Evolutionary conservation across 768 basidiomycete genomes (phyloP).

Genomic region (Psilocybe sp.): DNA sequence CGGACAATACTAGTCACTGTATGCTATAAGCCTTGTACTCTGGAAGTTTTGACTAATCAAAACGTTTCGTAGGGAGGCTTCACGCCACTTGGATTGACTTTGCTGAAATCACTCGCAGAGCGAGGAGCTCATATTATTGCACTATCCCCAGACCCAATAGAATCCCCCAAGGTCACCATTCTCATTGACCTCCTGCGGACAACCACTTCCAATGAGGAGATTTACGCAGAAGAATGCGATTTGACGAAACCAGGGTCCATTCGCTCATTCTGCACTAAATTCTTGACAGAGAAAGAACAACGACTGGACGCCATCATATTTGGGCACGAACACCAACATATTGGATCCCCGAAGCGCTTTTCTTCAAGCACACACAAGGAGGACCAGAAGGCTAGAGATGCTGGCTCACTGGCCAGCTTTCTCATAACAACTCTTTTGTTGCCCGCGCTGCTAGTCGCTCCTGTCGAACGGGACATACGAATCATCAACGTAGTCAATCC

Average conservation of each 20-base stretch:
- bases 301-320: constrained; percentile 79
- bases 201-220: constrained; percentile 69
- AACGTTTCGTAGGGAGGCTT: constrained; percentile 59
- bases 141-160: constrained; percentile 58
- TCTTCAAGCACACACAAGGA: constrained; percentile 15
- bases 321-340: constrained; percentile 70
- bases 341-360: constrained; percentile 44
- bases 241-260: constrained; percentile 64
- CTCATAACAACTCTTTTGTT: constrained; percentile 76
- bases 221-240: constrained; percentile 81
- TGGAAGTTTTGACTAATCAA: neutral
- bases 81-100: constrained; percentile 66
- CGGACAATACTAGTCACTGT: constrained; percentile 72
- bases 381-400: constrained; percentile 39
- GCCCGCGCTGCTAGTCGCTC: constrained; percentile 76
- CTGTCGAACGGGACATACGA: constrained; percentile 88
- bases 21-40: constrained; percentile 17
- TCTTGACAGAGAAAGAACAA: constrained; percentile 61
- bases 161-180: constrained; percentile 50
- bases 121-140: constrained; percentile 82
- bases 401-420: constrained; percentile 67
- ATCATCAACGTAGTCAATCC: constrained; percentile 85
- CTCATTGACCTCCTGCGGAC: constrained; percentile 66
- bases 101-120: constrained; percentile 63
- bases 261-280: constrained; percentile 63